A percentile compares a stretch with the other conserved stretches of the same genome.
These are phyloP conservation scores for Macrotyloma uniflorum DNA, from an alignment of 306 rosid genomes.

Conservation along the genomic window DNA sequence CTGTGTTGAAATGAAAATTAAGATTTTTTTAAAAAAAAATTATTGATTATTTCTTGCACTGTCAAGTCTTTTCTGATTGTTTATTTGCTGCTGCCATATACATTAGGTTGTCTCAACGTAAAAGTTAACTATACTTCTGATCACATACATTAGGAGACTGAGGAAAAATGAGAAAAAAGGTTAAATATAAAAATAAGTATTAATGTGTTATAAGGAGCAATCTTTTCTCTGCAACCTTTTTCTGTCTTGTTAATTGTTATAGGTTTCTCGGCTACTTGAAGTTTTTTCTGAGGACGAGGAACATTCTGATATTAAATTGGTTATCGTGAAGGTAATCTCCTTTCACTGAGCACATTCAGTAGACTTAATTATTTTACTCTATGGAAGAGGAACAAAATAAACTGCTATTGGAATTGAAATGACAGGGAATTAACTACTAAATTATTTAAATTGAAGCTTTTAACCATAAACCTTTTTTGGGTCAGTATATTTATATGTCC, in stretches of 20 bases:
- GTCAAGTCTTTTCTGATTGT: not conserved
- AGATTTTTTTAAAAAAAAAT: not conserved
- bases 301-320: slow-evolving; percentile 68
- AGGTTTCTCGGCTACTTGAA: slow-evolving; percentile 72
- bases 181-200: too few species aligned
- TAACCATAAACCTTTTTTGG: not conserved
- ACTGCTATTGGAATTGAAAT: slow-evolving; percentile 2
- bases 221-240: not conserved
- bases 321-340: slow-evolving; percentile 68
- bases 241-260: slow-evolving; percentile 14
- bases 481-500: not conserved
- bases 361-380: not conserved
- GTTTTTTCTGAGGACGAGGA: slow-evolving; percentile 58
- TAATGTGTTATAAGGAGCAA: not conserved
- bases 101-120: slow-evolving; percentile 10
- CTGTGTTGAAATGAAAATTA: slow-evolving; percentile 11
- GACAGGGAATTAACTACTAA: not conserved
- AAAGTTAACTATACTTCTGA: not conserved
- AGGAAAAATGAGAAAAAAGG: too few species aligned
- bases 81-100: not conserved
- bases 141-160: not conserved
- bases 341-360: slow-evolving; percentile 7
- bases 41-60: not conserved
- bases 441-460: not conserved
- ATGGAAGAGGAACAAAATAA: not conserved